Percentiles rank a stretch among this genome's conserved stretches.
phyloP scores from a whole-genome alignment of 2,329 filamentous ascomycete genomes.

The Reticulascus tulasneorum region DNA sequence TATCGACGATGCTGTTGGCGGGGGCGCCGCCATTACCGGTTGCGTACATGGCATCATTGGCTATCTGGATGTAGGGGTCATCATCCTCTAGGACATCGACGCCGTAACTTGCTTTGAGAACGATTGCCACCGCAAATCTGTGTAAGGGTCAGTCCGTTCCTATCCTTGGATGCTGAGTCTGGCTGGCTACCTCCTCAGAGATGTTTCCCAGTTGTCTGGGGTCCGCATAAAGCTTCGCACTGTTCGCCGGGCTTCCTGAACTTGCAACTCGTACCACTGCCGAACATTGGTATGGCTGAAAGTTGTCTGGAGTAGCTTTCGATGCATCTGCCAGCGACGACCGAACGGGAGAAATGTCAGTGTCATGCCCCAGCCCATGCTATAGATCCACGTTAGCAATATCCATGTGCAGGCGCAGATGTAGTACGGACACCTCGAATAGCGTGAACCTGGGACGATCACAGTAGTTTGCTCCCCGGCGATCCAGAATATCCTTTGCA shows the following conservation, averaged over 20 bases:
- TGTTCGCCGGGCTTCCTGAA: constrained; percentile 22
- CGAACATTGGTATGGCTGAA: constrained; percentile 34
- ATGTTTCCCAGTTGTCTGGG: constrained; percentile 16
- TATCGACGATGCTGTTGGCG: constrained; percentile 39
- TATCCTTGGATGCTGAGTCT: no score
- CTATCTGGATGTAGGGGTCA: constrained; percentile 23
- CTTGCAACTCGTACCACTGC: constrained; percentile 28
- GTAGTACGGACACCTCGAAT: constrained; percentile 27
- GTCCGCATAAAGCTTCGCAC: constrained; percentile 18
- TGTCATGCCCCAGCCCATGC: constrained; percentile 42
- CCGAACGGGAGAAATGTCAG: constrained; percentile 41
- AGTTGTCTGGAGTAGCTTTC: constrained; percentile 37
- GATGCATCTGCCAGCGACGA: constrained; percentile 37
- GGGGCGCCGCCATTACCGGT: constrained; percentile 27
- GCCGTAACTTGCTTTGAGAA: constrained; percentile 27
- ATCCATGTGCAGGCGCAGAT: constrained; percentile 4
- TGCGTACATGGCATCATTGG: constrained; percentile 17
- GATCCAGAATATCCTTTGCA: constrained; percentile 41
- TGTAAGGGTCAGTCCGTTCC: no score
- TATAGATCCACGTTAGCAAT: constrained; percentile 2
- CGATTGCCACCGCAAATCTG: constrained; percentile 26
- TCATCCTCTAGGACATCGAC: constrained; percentile 22
- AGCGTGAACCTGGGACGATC: constrained; percentile 41
- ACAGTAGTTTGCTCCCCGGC: constrained; percentile 38
- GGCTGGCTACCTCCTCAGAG: constrained; percentile 10